A percentile compares a stretch with the other conserved stretches of the same genome.
Conservation (phyloP, 257 asterid genomes). For the Verbena officinalis region DNA sequence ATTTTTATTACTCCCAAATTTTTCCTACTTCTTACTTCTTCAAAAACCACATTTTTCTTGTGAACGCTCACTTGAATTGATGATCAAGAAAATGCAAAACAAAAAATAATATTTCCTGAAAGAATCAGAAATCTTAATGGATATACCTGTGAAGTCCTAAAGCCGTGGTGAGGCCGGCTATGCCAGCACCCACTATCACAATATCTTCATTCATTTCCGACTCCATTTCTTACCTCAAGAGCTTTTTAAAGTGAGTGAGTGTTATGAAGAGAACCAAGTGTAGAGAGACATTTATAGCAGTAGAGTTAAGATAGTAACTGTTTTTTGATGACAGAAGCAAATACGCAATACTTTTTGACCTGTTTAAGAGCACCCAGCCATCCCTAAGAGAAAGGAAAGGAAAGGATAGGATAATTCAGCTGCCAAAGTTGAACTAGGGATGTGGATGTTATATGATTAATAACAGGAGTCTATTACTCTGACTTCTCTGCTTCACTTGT, state of each 20-base stretch:
- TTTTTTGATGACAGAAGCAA: conserved; percentile 15
- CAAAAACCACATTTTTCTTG: too few relatives aligned
- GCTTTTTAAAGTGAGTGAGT: neutral
- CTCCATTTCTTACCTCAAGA: neutral
- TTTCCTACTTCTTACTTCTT: too few relatives aligned
- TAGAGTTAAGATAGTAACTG: neutral
- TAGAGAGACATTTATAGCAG: neutral
- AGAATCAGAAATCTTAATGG: too few relatives aligned
- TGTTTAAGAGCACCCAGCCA: neutral
- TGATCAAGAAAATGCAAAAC: too few relatives aligned
- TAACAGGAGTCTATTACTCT: too few relatives aligned
- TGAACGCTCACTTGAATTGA: too few relatives aligned
- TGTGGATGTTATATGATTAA: too few relatives aligned
- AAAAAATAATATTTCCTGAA: too few relatives aligned
- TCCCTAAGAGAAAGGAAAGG: too few relatives aligned
- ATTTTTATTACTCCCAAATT: too few relatives aligned
- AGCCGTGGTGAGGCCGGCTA: conserved; percentile 65
- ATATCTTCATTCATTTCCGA: conserved; percentile 33
- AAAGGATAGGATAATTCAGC: too few relatives aligned
- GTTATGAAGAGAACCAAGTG: neutral
- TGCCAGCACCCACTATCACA: conserved; percentile 67
- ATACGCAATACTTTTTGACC: conserved; percentile 13
- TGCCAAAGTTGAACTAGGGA: conserved; percentile 9
- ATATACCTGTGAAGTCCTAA: conserved; percentile 70
- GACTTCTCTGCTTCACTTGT: too few relatives aligned